Evolutionary conservation across 2,329 filamentous ascomycete genomes (phyloP).

Genomic region (Monosporascus sp.): DNA sequence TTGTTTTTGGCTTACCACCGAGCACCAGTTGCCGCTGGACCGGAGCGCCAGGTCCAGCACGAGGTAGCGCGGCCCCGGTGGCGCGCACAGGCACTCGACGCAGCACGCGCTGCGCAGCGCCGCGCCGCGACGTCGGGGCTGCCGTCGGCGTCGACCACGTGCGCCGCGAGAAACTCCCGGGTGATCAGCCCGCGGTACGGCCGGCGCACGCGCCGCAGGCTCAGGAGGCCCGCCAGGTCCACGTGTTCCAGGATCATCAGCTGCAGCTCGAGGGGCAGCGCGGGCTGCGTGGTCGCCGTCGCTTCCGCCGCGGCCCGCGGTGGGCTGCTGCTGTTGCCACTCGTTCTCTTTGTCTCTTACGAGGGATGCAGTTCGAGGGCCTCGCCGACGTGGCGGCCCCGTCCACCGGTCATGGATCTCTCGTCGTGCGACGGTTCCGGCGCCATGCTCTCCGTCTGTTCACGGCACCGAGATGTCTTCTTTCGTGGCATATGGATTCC

Average conservation of each 20-base stretch:
- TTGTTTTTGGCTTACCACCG: too few relatives aligned
- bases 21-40: too few relatives aligned
- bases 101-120: slow-evolving; percentile 17
- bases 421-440: too few relatives aligned
- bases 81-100: slow-evolving; percentile 21
- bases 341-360: too few relatives aligned
- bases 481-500: too few relatives aligned
- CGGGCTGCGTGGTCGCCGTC: slow-evolving; percentile 5
- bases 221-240: slow-evolving; percentile 19
- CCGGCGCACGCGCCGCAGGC: slow-evolving; percentile 17
- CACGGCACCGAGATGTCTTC: too few relatives aligned
- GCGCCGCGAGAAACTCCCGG: slow-evolving; percentile 17
- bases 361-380: too few relatives aligned
- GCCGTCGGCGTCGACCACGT: slow-evolving; percentile 16
- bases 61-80: slow-evolving; percentile 22
- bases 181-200: slow-evolving; percentile 23
- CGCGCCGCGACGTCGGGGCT: slow-evolving; percentile 9
- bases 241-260: slow-evolving; percentile 20
- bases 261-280: slow-evolving; percentile 23
- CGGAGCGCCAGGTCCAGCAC: not conserved
- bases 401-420: too few relatives aligned
- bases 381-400: too few relatives aligned
- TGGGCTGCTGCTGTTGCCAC: too few relatives aligned
- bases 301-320: too few relatives aligned
- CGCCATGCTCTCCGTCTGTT: too few relatives aligned